Evolutionary conservation across 2,329 filamentous ascomycete species (phyloP), one percentile per base, ranked within the genome.

Genomic region (Clonostachys solani): DNA sequence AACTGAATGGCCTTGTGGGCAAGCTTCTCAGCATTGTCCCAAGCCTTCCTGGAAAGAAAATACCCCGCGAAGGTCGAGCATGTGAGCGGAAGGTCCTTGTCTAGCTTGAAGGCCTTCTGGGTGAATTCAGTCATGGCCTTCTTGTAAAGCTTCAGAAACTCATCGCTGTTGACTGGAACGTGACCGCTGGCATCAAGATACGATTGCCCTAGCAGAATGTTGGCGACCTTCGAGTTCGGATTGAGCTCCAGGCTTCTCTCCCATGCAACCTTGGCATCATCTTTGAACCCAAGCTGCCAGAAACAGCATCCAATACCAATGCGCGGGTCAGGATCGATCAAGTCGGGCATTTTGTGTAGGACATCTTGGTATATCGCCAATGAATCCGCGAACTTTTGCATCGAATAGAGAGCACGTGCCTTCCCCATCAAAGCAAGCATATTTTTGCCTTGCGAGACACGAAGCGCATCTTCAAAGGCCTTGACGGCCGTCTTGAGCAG

Each of bases 261-360:
- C 94, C 94, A 99, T 12, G 94, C 92, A 43, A 77, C 73, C 61
- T 89, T 92, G 8, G 95, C 94, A 58, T 96, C 90, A 34, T 95
- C 89, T 65, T 95, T 96, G 73, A 89, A 91, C 12, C 92, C 92
- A 29, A 99, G 77, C 65, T 96, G 89, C 94, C 95, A 99, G 65
- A 96, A 86, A 72, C 94, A 99, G 67, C 90, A 94, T 42, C 94
- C 94, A 60, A 99, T 92, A 47, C 94, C 94, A 56, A 99, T 92
- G 56, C 95, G 83, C 55, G 94, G 95, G 65, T 99, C 94, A 1
- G 94, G 94, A 60, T 99, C 94, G 40, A 87, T 82, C 59, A 97
- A 77, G 55, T 89, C 84, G 3, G 94, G 94, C 73, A 92, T 91
- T 66, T 87, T 91, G 57, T 84, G 77, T 44, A 99, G 72, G 15